Percentiles rank a stretch among this genome's conserved stretches.
These are phyloP conservation scores for Colletotrichum simmondsii DNA, from an alignment of 2,329 filamentous ascomycete species.

Conservation along the genomic window DNA sequence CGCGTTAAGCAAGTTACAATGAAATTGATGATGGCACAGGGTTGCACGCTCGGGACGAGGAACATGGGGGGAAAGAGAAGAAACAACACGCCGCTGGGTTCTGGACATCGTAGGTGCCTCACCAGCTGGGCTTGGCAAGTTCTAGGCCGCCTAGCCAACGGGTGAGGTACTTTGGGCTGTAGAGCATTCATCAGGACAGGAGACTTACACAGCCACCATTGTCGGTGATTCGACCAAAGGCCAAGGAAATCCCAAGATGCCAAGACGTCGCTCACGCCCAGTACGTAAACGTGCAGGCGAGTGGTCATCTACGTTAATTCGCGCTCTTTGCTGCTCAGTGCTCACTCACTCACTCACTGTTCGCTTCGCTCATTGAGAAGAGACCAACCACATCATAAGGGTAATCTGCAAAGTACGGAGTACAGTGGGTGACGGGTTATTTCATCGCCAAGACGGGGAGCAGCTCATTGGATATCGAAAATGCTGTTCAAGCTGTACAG, in stretches of 20 bases:
- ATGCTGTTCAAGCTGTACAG: neutral
- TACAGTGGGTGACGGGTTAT: neutral
- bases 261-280: slow-evolving; percentile 18
- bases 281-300: slow-evolving; percentile 28
- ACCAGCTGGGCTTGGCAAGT: neutral
- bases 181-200: neutral
- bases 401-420: neutral
- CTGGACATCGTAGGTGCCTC: neutral
- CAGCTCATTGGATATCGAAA: neutral
- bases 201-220: slow-evolving; percentile 22
- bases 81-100: neutral
- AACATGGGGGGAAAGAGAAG: neutral
- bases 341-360: neutral
- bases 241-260: slow-evolving; percentile 11
- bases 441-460: neutral
- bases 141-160: neutral
- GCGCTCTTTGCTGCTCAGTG: neutral
- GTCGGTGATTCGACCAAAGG: slow-evolving; percentile 11
- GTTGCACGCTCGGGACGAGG: neutral
- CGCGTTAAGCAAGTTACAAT: too few species aligned
- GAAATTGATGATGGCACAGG: neutral
- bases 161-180: neutral
- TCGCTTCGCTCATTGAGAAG: neutral
- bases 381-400: neutral
- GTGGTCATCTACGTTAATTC: neutral